A percentile compares a stretch with the other conserved stretches of the same genome.
Conservation (phyloP, 371 early-diverging fungal species). For the Apophysomyces elegans region DNA sequence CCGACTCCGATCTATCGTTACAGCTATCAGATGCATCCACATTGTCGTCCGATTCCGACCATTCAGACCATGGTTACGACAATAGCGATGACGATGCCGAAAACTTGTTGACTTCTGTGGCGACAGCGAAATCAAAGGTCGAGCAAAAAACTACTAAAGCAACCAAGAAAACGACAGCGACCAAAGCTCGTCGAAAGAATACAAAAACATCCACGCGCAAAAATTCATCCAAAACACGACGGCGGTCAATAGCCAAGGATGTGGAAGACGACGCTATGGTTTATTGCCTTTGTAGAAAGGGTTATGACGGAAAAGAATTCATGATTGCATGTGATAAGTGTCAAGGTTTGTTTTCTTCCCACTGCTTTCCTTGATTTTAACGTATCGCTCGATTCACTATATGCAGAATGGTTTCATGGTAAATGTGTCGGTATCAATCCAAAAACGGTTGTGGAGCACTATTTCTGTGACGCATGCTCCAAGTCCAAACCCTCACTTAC, state of each 20-base stretch:
- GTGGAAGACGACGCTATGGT: constrained; percentile 23
- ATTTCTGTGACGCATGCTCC: constrained; percentile 53
- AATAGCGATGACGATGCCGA: constrained; percentile 21
- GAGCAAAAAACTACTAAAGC: constrained; percentile 10
- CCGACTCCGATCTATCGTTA: constrained; percentile 42
- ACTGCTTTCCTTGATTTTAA: not conserved
- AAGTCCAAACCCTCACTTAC: constrained; percentile 14
- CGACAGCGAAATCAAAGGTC: constrained; percentile 10
- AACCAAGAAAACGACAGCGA: constrained; percentile 20
- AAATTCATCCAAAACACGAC: not conserved
- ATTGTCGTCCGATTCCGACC: constrained; percentile 43
- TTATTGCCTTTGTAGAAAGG: constrained; percentile 60
- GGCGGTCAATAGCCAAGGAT: constrained; percentile 1
- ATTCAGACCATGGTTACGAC: constrained; percentile 14
- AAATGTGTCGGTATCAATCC: constrained; percentile 66
- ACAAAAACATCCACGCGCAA: constrained; percentile 27
- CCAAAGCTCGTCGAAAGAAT: constrained; percentile 21
- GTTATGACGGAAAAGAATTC: constrained; percentile 72
- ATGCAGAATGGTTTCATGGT: constrained; percentile 79
- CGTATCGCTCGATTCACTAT: not conserved
- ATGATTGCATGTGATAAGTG: constrained; percentile 84
- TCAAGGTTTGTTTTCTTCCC: constrained; percentile 38
- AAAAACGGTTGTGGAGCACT: constrained; percentile 53
- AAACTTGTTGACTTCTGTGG: not conserved
- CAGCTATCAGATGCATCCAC: constrained; percentile 48